Base-by-base conservation (phyloP, 306 rosid genomes). In the Dicorynia guianensis region DNA sequence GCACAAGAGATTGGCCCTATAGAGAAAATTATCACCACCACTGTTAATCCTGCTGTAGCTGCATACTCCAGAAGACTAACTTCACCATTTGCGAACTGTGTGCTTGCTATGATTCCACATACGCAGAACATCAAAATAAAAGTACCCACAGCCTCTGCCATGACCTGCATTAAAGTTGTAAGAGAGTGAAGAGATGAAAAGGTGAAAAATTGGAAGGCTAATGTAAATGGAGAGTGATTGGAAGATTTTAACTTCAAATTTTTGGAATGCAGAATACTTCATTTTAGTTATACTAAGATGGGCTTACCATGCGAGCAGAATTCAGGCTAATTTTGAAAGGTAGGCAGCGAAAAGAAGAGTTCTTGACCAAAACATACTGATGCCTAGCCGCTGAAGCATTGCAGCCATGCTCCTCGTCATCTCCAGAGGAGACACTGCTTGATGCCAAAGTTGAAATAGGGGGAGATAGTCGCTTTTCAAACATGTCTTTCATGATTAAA, bases 131-230 rank as follows among this genome's bases (percentile, higher is more conserved):
- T 85, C 89, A 93, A 81, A 58, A 91, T 80, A 64, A 91, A 89
- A 35, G 91, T 86, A 39, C 98, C 97, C 50, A 93, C 80, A 87
- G 88, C 65, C 84, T 93, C 98, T 79, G 96, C 96, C 70, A 88
- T 59, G 46, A 84, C 92, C 97, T 93, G 60, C 84, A 44, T 43
- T 66, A 25, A 25, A 2, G 30, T 25, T 25, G 30, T 25, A 25
- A 2, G 30, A 25, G 30, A 25, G 30, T 25, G 2, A 25, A 25
- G 30, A 25, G 2, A 25, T 25, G 30, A 25, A 25, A 25, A 25
- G 30, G 30, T 25, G 30, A 25, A 25, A 25, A 25, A 25, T 25
- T 25, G 30, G 30, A 25, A 25, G 30, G 30, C 1, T 25, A 25
- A 25, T 25, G 30, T 2, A 1, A 25, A 25, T 25, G 30, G 30